Conservation (phyloP, 345 rosid species). For the Diplotaxis tenuifolia region DNA sequence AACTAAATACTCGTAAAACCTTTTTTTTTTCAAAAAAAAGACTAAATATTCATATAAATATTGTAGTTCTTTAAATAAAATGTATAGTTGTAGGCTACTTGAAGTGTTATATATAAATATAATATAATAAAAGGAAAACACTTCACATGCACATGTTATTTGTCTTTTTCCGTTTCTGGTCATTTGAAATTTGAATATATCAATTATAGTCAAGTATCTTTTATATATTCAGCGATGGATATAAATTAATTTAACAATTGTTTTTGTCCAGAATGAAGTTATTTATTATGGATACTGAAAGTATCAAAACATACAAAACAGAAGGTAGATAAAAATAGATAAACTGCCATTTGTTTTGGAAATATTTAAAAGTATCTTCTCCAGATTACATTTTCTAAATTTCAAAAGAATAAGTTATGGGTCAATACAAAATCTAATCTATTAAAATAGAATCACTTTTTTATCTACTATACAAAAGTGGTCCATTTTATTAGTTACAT, state of each 20-base stretch:
- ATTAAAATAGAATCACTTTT: no score
- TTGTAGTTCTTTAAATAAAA: background rate
- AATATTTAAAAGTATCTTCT: slow-evolving; percentile 3
- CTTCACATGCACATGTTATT: slow-evolving; percentile 25
- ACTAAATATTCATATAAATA: no score
- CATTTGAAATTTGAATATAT: background rate
- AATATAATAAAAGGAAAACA: background rate
- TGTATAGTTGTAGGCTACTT: background rate
- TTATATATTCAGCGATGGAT: background rate
- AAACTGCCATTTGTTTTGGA: background rate
- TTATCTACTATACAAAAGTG: no score
- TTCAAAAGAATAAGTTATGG: slow-evolving; percentile 1
- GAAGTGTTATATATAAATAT: background rate
- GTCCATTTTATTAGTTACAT: no score
- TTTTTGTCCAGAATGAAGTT: background rate
- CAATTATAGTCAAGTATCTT: background rate
- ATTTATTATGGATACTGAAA: background rate
- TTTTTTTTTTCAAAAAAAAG: no score
- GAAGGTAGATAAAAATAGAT: background rate
- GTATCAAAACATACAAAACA: background rate
- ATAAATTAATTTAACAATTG: background rate
- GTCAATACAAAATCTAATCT: slow-evolving; percentile 1
- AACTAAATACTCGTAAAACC: background rate
- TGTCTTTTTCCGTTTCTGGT: background rate
- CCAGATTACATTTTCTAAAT: background rate